Base-by-base conservation (phyloP, 106 monocot genomes). In the Iris macrosiphon region DNA sequence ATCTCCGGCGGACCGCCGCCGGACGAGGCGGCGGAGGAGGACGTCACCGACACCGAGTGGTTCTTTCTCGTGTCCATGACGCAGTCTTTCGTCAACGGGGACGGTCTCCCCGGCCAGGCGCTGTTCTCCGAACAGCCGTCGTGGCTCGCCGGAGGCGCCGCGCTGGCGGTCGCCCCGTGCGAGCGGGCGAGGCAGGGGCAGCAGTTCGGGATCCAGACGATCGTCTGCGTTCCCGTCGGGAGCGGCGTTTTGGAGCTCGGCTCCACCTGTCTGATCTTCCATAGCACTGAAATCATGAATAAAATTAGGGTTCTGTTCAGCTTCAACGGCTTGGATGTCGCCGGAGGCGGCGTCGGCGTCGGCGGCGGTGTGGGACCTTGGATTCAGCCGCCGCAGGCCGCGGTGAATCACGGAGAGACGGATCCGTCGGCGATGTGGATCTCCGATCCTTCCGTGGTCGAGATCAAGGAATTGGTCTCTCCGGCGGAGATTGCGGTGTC, bases 61-160 rank as follows among this genome's bases (percentile, higher is more conserved):
- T 88, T 88, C 63, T 88, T 79, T 59, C 79, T 88, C 11, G 79
- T 83, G 7, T 88, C 88, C 34, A 88, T 88, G 88, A 88, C 76
- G 31, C 88, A 88, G 63, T 70, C 65, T 4, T 88, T 88, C 72
- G 42, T 59, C 45, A 70, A 75, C 66, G 88, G 83, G 22, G 17
- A 20, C 17, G 87, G 78, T 12, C 40, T 88, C 7, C 79, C 82
- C 0, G 87, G 82, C n/a, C 78, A 79, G 61, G 78, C 78, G 13
- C 38, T 88, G 41, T 67, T 72, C 57, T 6, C 64, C 4, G 79
- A 63, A 7, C 3, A 31, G 1, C 48, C 83, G 50, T 29, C 37
- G 13, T 88, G 82, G 83, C 31, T 79, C 7, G 54, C 66, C 19
- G 78, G 79, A 15, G 49, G 11, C 0, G 65, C 62, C 13, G 42